These are phyloP conservation scores for Claviceps monticola DNA, from an alignment of 2,329 filamentous ascomycete genomes.

Conservation along the genomic window DNA sequence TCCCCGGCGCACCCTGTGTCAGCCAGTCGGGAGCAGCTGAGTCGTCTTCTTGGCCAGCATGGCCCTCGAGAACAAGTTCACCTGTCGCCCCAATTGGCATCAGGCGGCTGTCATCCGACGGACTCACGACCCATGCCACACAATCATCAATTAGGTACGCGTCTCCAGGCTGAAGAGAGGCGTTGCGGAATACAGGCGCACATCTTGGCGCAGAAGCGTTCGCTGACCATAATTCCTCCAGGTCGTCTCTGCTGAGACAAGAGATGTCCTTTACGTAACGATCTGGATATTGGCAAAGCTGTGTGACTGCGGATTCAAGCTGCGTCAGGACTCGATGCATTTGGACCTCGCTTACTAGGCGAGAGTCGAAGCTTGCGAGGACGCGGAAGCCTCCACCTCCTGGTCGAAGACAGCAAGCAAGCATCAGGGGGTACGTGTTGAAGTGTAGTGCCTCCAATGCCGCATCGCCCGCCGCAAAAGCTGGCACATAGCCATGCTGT, in stretches of 20 bases:
- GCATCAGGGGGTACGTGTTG: conserved; percentile 1
- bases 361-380: background rate
- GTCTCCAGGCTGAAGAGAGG: conserved; percentile 10
- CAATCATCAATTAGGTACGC: conserved; percentile 10
- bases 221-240: conserved; percentile 19
- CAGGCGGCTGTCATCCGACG: conserved; percentile 12
- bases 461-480: background rate
- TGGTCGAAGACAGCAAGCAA: background rate
- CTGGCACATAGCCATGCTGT: background rate
- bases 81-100: conserved; percentile 18
- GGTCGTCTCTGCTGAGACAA: conserved; percentile 22
- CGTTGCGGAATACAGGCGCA: conserved; percentile 7
- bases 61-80: conserved; percentile 26
- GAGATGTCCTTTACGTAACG: conserved; percentile 21
- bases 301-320: conserved; percentile 33
- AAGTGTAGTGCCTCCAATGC: conserved; percentile 1
- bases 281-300: conserved; percentile 27
- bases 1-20: conserved; percentile 5
- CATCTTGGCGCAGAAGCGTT: conserved; percentile 12
- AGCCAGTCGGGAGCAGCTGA: conserved; percentile 12
- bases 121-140: conserved; percentile 17
- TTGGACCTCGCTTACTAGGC: background rate
- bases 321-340: conserved; percentile 14
- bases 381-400: background rate
- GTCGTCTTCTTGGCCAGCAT: conserved; percentile 7